Conservation (phyloP, 1,284 basidiomycete genomes). For the Ceratobasidium papillatum region DNA sequence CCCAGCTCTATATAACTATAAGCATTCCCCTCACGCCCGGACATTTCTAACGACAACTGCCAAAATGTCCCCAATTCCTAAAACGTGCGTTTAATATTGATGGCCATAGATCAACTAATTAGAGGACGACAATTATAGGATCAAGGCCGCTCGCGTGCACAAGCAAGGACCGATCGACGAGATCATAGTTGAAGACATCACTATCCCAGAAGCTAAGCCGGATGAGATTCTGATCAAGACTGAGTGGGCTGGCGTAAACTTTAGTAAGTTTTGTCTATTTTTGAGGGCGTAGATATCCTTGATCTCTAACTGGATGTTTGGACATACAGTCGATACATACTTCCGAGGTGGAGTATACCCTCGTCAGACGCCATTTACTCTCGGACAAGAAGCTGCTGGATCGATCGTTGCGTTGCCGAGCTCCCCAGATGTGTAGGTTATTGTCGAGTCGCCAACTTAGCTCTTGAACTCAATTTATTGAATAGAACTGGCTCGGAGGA, state of each 20-base stretch:
- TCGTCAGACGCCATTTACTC: slow-evolving; percentile 64
- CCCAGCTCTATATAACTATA: neutral
- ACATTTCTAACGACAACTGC: neutral
- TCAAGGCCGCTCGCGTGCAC: slow-evolving; percentile 60
- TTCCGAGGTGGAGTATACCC: slow-evolving; percentile 57
- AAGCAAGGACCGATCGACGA: slow-evolving; percentile 80
- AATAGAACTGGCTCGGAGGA: slow-evolving; percentile 41
- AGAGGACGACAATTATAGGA: slow-evolving; percentile 40
- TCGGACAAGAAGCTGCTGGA: slow-evolving; percentile 85
- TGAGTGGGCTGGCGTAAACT: slow-evolving; percentile 82
- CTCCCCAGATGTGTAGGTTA: slow-evolving; percentile 39
- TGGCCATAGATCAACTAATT: neutral
- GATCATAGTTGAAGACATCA: slow-evolving; percentile 68
- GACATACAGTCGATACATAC: slow-evolving; percentile 72
- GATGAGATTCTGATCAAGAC: slow-evolving; percentile 85
- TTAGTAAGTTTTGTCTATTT: slow-evolving; percentile 56
- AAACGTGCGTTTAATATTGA: slow-evolving; percentile 7
- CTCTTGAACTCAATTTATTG: neutral
- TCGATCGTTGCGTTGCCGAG: slow-evolving; percentile 76
- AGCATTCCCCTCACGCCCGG: neutral
- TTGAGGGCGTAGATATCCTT: neutral
- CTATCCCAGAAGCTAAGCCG: slow-evolving; percentile 68
- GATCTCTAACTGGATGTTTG: neutral
- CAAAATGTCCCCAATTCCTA: slow-evolving; percentile 21
- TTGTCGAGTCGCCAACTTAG: slow-evolving; percentile 32